Percentiles rank a stretch among this genome's conserved stretches.
Conservation (phyloP, 345 rosid genomes). For the Lepidium didymum region DNA sequence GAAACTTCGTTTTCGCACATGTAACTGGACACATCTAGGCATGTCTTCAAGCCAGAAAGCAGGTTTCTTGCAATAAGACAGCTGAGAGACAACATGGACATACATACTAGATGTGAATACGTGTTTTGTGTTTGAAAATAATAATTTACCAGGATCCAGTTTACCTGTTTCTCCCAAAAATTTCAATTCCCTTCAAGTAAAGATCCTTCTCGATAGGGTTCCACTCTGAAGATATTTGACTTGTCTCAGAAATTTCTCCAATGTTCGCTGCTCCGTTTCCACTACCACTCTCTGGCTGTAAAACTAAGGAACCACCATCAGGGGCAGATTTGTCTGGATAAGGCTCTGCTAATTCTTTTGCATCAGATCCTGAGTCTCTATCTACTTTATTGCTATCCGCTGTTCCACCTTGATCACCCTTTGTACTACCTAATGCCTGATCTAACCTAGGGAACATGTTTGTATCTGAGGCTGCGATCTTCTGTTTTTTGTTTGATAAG, state of each 20-base stretch:
- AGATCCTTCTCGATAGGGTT: constrained; percentile 86
- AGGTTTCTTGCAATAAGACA: constrained; percentile 97
- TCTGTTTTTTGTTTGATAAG: constrained; percentile 57
- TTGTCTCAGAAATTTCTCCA: constrained; percentile 34
- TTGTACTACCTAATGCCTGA: constrained; percentile 9
- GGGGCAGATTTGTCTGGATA: constrained; percentile 14
- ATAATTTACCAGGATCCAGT: constrained; percentile 15
- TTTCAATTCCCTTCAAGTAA: constrained; percentile 88
- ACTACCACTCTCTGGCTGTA: constrained; percentile 24
- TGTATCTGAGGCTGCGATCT: constrained; percentile 30
- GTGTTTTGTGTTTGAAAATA: not conserved
- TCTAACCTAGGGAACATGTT: constrained; percentile 10
- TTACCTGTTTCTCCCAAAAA: constrained; percentile 97
- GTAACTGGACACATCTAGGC: constrained; percentile 76
- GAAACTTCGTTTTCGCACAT: constrained; percentile 73
- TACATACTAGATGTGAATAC: not conserved
- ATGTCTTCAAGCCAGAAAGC: constrained; percentile 94
- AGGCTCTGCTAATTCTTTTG: constrained; percentile 25
- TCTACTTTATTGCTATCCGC: constrained; percentile 13
- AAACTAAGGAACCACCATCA: constrained; percentile 23
- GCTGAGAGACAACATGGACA: constrained; percentile 44
- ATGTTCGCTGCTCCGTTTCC: constrained; percentile 26
- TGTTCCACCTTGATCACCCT: constrained; percentile 15
- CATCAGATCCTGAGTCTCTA: constrained; percentile 29
- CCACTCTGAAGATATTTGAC: constrained; percentile 52